Evolutionary conservation across 2,329 filamentous ascomycete species (phyloP).

Genomic region (Orbilia quercus): DNA sequence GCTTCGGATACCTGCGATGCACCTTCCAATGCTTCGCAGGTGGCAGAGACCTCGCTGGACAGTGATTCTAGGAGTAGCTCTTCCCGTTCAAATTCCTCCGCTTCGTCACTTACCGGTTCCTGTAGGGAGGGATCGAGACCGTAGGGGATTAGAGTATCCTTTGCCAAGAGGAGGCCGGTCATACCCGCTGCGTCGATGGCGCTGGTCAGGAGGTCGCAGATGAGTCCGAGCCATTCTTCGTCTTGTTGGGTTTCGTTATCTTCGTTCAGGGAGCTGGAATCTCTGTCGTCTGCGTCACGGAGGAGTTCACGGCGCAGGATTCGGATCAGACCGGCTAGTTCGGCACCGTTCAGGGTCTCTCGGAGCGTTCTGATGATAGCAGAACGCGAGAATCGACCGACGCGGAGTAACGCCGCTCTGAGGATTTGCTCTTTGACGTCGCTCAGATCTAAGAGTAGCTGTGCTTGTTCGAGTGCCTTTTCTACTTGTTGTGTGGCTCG

Average conservation of each 20-base stretch:
- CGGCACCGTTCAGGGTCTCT: slow-evolving; percentile 46
- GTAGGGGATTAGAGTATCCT: slow-evolving; percentile 50
- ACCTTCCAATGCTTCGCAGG: slow-evolving; percentile 51
- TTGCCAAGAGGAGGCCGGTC: slow-evolving; percentile 48
- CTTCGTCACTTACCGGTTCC: slow-evolving; percentile 28
- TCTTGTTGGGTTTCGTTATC: slow-evolving; percentile 37
- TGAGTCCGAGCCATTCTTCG: slow-evolving; percentile 51
- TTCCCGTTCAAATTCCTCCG: slow-evolving; percentile 41
- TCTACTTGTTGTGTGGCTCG: slow-evolving; percentile 51
- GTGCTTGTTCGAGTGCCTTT: slow-evolving; percentile 49
- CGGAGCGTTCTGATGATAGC: slow-evolving; percentile 47
- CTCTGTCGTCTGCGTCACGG: slow-evolving; percentile 47
- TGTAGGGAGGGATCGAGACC: slow-evolving; percentile 15
- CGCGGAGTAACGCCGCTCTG: slow-evolving; percentile 43
- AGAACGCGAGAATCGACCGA: slow-evolving; percentile 37
- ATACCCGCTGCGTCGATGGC: slow-evolving; percentile 53
- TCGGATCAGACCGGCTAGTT: slow-evolving; percentile 51
- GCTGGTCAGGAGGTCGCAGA: slow-evolving; percentile 54
- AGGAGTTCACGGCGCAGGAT: slow-evolving; percentile 46
- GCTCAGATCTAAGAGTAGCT: slow-evolving; percentile 45
- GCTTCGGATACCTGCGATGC: slow-evolving; percentile 46
- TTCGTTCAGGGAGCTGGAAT: slow-evolving; percentile 19
- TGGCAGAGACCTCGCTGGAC: slow-evolving; percentile 47
- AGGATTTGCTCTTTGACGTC: slow-evolving; percentile 52
- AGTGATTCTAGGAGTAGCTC: slow-evolving; percentile 51